Evolutionary conservation across 2,329 filamentous ascomycete genomes (phyloP).

Genomic region (Dothidotthia symphoricarpi): DNA sequence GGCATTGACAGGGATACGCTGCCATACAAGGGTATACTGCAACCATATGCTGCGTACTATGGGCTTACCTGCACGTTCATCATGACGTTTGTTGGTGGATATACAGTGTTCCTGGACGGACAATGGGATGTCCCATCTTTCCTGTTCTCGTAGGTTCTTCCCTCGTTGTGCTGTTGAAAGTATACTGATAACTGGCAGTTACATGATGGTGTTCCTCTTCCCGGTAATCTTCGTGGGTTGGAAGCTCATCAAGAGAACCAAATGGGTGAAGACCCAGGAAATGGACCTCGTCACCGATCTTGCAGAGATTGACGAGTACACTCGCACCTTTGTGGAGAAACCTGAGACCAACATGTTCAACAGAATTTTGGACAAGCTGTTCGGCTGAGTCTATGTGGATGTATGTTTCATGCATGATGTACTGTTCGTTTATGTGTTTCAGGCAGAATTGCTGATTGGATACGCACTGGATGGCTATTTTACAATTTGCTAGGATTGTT

Average conservation of each 20-base stretch:
- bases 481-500: too few relatives aligned
- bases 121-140: conserved; percentile 70
- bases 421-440: too few relatives aligned
- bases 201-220: conserved; percentile 71
- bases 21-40: conserved; percentile 67
- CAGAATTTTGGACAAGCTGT: conserved; percentile 47
- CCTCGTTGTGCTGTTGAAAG: not conserved
- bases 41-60: conserved; percentile 71
- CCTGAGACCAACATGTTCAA: conserved; percentile 50
- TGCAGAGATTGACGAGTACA: conserved; percentile 67
- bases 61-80: conserved; percentile 62
- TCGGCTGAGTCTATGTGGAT: conserved; percentile 29
- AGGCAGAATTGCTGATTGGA: too few relatives aligned
- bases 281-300: conserved; percentile 63
- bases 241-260: conserved; percentile 68
- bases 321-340: conserved; percentile 56
- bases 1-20: conserved; percentile 65
- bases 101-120: conserved; percentile 69
- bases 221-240: conserved; percentile 67
- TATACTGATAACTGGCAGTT: conserved; percentile 40
- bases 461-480: too few relatives aligned
- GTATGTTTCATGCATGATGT: not conserved
- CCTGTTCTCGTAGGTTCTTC: conserved; percentile 61
- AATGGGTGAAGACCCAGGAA: conserved; percentile 55
- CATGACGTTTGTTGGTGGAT: conserved; percentile 75